These are phyloP conservation scores for Elongisporangium prolatum DNA, from an alignment of 352 stramenopile genomes.

Conservation along the genomic window DNA sequence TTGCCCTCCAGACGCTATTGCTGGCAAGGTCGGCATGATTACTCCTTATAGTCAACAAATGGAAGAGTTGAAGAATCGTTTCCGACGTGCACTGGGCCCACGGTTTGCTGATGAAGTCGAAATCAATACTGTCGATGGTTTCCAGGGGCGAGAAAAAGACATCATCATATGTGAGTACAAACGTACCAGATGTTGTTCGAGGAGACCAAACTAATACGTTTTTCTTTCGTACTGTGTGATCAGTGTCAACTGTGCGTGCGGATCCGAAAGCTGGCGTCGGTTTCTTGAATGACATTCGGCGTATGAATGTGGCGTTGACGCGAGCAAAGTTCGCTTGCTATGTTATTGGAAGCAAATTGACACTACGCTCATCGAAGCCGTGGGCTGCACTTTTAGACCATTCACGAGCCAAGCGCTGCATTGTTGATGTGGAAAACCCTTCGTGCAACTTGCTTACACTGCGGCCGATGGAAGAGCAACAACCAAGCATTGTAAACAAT, in stretches of 20 bases:
- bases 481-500: conserved; percentile 14
- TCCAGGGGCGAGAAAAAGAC: conserved; percentile 90
- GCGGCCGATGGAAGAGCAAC: conserved; percentile 44
- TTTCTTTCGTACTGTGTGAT: conserved; percentile 7
- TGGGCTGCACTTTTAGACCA: conserved; percentile 80
- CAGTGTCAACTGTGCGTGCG: conserved; percentile 85
- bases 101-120: conserved; percentile 81
- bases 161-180: conserved; percentile 84
- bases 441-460: conserved; percentile 72
- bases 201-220: not conserved
- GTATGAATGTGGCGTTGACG: conserved; percentile 88
- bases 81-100: conserved; percentile 53
- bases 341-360: conserved; percentile 81
- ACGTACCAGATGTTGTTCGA: not conserved
- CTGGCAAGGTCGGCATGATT: conserved; percentile 86
- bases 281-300: conserved; percentile 86
- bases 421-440: conserved; percentile 82
- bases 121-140: conserved; percentile 91
- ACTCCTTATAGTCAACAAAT: conserved; percentile 89
- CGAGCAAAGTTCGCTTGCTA: conserved; percentile 87
- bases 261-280: conserved; percentile 78
- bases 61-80: conserved; percentile 71
- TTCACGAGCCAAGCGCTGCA: conserved; percentile 48
- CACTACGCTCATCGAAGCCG: conserved; percentile 78
- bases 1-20: conserved; percentile 67